Evolutionary conservation across 441 rosid species (phyloP), one percentile per base, ranked within the genome.

Genomic region (Cnidoscolus chayamansa): DNA sequence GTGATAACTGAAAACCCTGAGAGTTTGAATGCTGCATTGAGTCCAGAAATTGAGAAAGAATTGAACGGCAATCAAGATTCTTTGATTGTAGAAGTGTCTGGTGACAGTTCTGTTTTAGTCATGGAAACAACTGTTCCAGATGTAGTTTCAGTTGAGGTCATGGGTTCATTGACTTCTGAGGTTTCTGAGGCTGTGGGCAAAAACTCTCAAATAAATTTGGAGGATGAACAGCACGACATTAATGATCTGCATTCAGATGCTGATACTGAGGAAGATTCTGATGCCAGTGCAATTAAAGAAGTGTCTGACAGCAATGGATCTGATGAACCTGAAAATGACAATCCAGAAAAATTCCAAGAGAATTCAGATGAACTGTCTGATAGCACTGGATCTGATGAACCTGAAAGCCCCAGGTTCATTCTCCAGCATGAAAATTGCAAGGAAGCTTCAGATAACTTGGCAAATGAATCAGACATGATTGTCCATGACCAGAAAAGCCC

Each of bases 1-100:
- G 12, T 62, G 19, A 57, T 35, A 15, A 53, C 65, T 20, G 83
- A 76, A 64, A 48, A 63, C 15, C 25, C 72, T 35, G 74, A 77
- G 49, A 51, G 31, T 30, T 2, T 40, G 61, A 70, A 35, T 54
- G 35, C 17, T 6, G 67, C 19, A 67, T 1, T 43, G 74, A 65
- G n/a, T 67, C 25, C 40, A 37, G 68, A 61, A 59, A 63, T 20
- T 45, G 47, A 48, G 32, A 58, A 16, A 10, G 69, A 67, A 30
- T 47, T 20, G 31, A 50, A 45, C 32, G 45, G 50, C 13, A 63
- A 54, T 63, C 72, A 20, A 35, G 47, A 68, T 11, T 31, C 20
- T 25, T 40, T 63, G 60, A 37, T 35, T 53, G 60, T 16, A 1
- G 61, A 73, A 53, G 63, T 63, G 32, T 60, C 65, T 20, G 72